Evolutionary conservation across 495 filamentous ascomycete species (phyloP), one percentile per base, ranked within the genome.

Genomic region (Articulospora tetracladia): DNA sequence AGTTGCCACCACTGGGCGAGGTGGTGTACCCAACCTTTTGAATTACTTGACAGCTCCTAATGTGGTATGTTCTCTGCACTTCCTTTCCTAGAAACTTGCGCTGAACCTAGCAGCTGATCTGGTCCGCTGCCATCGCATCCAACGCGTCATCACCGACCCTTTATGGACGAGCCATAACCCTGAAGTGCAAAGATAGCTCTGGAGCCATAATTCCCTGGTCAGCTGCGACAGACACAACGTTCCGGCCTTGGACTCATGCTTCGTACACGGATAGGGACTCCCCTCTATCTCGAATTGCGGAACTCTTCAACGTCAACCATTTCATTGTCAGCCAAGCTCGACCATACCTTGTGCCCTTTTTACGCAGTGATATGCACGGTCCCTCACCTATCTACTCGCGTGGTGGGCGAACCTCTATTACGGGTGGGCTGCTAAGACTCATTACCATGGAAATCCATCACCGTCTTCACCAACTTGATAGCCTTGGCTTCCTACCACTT

Each of bases 21-120:
- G 84, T n/a, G 90, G 89, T 49, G 83, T 90, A 1, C 93, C 93
- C 10, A 92, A 88, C 59, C 72, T 97, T 22, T 79, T 98, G 7
- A 98, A 98, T 72, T 94, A 98, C 68, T 75, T 98, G 53, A 98
- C 93, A 15, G 90, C 93, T 13, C 93, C 93, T 24, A 94, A 98
- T 68, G 93, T 98, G 66, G 88, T 92, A 83, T 56, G 87, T 86
- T 22, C 1, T 8, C 2, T 12, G 11, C 22, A 17, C 34, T 26
- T 2, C 23, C 22, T 20, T 3, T 7, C n/a, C 3, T 13, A 26
- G 32, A 10, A 26, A 52, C n/a, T n/a, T 34, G 12, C 25, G 32
- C 56, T 48, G 49, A 28, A 44, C 28, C 34, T 39, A 39, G 87
- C 84, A 69, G 67, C 79, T 98, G 26, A 90, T 98, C 65, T 93